Evolutionary conservation across 495 filamentous ascomycete genomes (phyloP), one percentile per base, ranked within the genome.

Genomic region (Penicillium desertorum): DNA sequence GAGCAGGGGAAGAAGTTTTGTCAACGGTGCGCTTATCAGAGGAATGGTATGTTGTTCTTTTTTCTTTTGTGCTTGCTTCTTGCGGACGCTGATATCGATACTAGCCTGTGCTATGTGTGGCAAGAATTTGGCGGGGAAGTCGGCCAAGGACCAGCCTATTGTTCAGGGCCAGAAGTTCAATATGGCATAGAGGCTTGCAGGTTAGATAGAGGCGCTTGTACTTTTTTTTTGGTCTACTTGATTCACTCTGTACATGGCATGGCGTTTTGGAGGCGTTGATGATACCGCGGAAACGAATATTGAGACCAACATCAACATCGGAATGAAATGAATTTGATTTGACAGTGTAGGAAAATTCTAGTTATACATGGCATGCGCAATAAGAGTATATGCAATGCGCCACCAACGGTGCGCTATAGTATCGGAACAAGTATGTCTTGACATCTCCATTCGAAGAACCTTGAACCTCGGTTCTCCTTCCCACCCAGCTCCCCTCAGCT

Each of bases 71-170:
- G 43, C 10, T 51, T 23, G 2, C 34, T 10, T 16, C 17, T 11
- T 32, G 36, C 16, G 3, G 20, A 20, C 32, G 25, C 51, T 53
- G 19, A 20, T 36, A 36, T 39, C 45, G 30, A 66, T 78, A 48
- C 11, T 61, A 87, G 85, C 81, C 1, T 89, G 86, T 62, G 74
- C 83, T 5, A 81, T 87, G 67, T 89, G 86, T 63, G 86, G 86
- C 34, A 89, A 88, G 64, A 74, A 62, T 62, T 59, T 79, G 65
- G 59, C 77, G 14, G 72, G 69, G 5, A 84, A 83, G 61, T 61
- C 73, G 3, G 72, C 74, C 30, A 73, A 75, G 20, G 70, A 78
- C 11, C 79, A 79, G 25, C 82, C 84, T 5, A 67, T 81, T 11
- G 80, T 89, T 16, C 73, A 82, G 54, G 85, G 84, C 11, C 83